These are phyloP conservation scores for Aspergillus kassunensis DNA, from an alignment of 495 filamentous ascomycete genomes.

Conservation along the genomic window DNA sequence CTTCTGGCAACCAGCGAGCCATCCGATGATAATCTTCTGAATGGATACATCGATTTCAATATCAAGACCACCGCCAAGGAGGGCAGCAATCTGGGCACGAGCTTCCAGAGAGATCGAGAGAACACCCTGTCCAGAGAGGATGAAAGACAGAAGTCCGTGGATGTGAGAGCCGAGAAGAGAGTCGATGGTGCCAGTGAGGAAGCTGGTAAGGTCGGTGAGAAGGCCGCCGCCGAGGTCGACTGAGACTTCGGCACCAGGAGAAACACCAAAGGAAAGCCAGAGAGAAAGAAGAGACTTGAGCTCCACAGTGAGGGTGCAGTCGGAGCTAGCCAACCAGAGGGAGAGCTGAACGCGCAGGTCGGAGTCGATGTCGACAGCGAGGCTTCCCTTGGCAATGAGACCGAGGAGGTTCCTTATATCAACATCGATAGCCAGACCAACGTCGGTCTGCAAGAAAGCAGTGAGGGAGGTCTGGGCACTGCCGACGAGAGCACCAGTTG, in stretches of 20 bases:
- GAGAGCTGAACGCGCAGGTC: constrained; percentile 34
- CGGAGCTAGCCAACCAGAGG: constrained; percentile 35
- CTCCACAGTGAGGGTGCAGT: constrained; percentile 37
- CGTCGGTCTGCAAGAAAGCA: constrained; percentile 33
- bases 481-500: constrained; percentile 26
- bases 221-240: constrained; percentile 28
- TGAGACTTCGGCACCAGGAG: constrained; percentile 23
- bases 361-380: constrained; percentile 27
- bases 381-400: constrained; percentile 29
- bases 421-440: constrained; percentile 27
- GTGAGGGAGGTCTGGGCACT: constrained; percentile 32
- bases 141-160: constrained; percentile 31
- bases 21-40: constrained; percentile 35
- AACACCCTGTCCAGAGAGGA: constrained; percentile 35
- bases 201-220: constrained; percentile 25
- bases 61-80: constrained; percentile 32
- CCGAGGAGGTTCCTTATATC: constrained; percentile 29
- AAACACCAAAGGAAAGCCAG: constrained; percentile 39
- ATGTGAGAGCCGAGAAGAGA: constrained; percentile 32
- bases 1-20: constrained; percentile 36
- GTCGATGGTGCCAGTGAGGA: constrained; percentile 28
- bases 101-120: constrained; percentile 30
- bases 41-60: constrained; percentile 29
- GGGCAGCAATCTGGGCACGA: constrained; percentile 39
- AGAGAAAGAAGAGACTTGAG: constrained; percentile 40